Conservation (phyloP, 345 rosid species). For the Clausena lansium region DNA sequence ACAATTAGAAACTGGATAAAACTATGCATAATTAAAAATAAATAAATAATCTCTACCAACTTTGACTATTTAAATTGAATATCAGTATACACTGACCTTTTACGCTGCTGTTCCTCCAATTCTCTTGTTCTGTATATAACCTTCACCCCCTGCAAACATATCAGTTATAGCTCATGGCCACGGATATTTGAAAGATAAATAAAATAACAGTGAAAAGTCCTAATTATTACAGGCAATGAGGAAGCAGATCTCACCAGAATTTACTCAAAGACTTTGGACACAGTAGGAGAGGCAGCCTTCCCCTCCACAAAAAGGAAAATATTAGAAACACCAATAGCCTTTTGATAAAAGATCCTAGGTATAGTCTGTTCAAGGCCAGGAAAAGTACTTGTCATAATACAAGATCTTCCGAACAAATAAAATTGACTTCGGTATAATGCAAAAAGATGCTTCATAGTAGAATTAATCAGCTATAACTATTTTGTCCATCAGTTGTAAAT, state of each 20-base stretch:
- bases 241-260: constrained; percentile 43
- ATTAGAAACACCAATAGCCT: constrained; percentile 81
- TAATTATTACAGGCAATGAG: constrained; percentile 2
- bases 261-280: constrained; percentile 68
- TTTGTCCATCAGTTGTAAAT: too few species aligned
- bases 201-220: constrained; percentile 8
- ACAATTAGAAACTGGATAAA: neutral
- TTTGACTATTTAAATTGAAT: neutral
- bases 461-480: too few species aligned
- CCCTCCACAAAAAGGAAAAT: constrained; percentile 94
- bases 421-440: too few species aligned
- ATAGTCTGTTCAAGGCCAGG: constrained; percentile 86
- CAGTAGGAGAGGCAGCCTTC: constrained; percentile 73
- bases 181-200: neutral
- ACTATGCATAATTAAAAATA: neutral
- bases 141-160: constrained; percentile 65
- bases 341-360: constrained; percentile 90
- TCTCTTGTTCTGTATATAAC: constrained; percentile 80
- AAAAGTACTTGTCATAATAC: constrained; percentile 83
- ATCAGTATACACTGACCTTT: constrained; percentile 44
- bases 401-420: too few species aligned
- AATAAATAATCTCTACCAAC: neutral
- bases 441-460: too few species aligned
- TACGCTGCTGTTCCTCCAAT: constrained; percentile 83
- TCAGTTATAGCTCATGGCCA: constrained; percentile 6